phyloP scores from a whole-genome alignment of 768 basidiomycete species.

The Amanita muscaria region DNA sequence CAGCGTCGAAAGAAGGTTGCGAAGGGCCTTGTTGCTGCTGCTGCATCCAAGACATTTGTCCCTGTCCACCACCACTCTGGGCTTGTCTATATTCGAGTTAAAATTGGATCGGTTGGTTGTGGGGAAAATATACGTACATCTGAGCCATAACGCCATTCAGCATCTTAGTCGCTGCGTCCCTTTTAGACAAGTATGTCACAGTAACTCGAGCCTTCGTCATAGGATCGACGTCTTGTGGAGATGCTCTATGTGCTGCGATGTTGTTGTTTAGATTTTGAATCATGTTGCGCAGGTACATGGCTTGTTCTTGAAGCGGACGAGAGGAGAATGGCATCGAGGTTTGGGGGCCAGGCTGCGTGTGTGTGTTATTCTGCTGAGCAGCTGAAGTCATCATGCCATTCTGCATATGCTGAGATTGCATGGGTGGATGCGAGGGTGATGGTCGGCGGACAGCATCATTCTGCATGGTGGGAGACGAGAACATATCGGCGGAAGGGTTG shows the following conservation, averaged over 20 bases:
- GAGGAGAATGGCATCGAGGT: neutral
- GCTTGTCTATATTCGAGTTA: slow-evolving; percentile 5
- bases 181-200: neutral
- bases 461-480: slow-evolving; percentile 36
- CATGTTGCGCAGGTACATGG: slow-evolving; percentile 2
- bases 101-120: neutral
- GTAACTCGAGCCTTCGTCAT: slow-evolving; percentile 5
- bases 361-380: neutral
- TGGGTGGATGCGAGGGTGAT: slow-evolving; percentile 36
- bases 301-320: slow-evolving; percentile 2
- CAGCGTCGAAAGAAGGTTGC: slow-evolving; percentile 2
- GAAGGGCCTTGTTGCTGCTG: slow-evolving; percentile 14
- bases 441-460: slow-evolving; percentile 40
- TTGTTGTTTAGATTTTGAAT: slow-evolving; percentile 1
- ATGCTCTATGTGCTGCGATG: neutral
- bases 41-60: slow-evolving; percentile 8
- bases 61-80: neutral
- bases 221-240: slow-evolving; percentile 3
- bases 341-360: neutral
- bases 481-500: slow-evolving; percentile 33
- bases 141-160: neutral
- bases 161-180: neutral
- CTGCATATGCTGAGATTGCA: slow-evolving; percentile 4
- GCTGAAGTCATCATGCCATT: neutral
- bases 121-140: neutral